Evolutionary conservation across 2,329 filamentous ascomycete genomes (phyloP), one percentile per base, ranked within the genome.

Genomic region (Zymoseptoria passerinii): DNA sequence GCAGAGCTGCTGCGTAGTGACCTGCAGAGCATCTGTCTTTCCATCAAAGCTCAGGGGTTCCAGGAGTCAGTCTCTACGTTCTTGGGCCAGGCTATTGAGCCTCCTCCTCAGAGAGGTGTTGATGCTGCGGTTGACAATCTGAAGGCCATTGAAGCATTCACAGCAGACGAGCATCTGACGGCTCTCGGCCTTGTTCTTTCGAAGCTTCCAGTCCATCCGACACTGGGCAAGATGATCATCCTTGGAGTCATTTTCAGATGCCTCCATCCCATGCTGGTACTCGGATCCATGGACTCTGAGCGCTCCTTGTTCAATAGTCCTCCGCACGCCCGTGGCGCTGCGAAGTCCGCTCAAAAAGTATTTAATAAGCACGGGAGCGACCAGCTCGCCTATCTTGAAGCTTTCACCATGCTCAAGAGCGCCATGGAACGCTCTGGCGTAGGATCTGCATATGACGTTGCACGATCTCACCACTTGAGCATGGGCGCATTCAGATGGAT

Each of bases 231-330:
- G 60, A 76, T 81, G 74, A 73, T 81, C 54, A 56, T 80, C 19
- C 67, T 81, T 8, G 79, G 79, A 5, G 67, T 79, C 27, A 74
- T 81, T 51, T 81, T 81, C 69, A 72, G 74, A 44, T 81, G 79
- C 63, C 69, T 81, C 4, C 77, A 81, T 61, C 77, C 79, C 0
- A 74, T 81, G 63, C 62, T 81, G 28, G 73, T 80, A 28, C 62
- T 79, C 4, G 77, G 73, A 40, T 70, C 72, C 16, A 67, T 73
- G 5, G 67, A 65, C 4, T 62, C 66, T 4, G 68, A 71, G 44
- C 62, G 72, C n/a, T 61, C 69, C n/a, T 60, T 77, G 7, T 75
- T 75, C 55, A 53, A 71, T 6, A 61, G 57, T 6, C 69, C 71
- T 4, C 60, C 68, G 1, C 66, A 67, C 16, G 52, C 55, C 28